Base-by-base conservation (phyloP, 176 grass and related monocot genomes). In the Raddia distichophylla region DNA sequence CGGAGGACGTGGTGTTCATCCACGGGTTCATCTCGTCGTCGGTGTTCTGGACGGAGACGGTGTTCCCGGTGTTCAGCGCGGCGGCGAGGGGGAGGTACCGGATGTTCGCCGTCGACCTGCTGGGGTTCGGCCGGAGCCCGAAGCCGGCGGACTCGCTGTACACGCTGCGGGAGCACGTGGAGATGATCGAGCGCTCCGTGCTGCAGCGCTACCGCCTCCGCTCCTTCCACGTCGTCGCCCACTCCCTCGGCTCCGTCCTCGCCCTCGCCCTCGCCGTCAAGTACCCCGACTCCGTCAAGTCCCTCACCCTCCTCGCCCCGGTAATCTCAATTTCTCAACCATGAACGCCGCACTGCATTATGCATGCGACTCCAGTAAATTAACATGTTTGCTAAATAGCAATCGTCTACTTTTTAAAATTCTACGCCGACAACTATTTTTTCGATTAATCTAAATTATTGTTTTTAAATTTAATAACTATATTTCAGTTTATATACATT, bases 21-120 rank as follows among this genome's bases (percentile, higher is more conserved):
- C 95, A 98, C 64, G 95, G 95, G 6, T 98, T 98, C 81, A 98
- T 98, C 77, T 98, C 95, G 12, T 98, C 95, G 19, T 94, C 95
- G 32, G 76, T 83, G 18, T 93, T 98, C 83, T 98, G 95, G 95
- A 94, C 95, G 62, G 95, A 98, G 87, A 98, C 95, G 63, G 80
- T 98, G 43, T 98, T 98, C 84, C 95, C 88, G 18, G 92, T 58
- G 17, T 98, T 98, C 83, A 87, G 85, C 44, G 22, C 69, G 8
- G 77, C 60, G 1, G 89, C 90, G 33, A 32, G 80, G 17, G 73
- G 83, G 0, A 70, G 17, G 64, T 90, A 89, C 80, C 52, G 92
- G 69, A 89, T 98, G 77, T 89, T 93, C 84, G 95, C 95, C 1
- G 86, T 98, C 44, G 95, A 98, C 80, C 92, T 98, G 27, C 86